Percentiles rank a stretch among this genome's conserved stretches.
Evolutionary conservation across 345 rosid genomes (phyloP).

Genomic region (Populus nigra): DNA sequence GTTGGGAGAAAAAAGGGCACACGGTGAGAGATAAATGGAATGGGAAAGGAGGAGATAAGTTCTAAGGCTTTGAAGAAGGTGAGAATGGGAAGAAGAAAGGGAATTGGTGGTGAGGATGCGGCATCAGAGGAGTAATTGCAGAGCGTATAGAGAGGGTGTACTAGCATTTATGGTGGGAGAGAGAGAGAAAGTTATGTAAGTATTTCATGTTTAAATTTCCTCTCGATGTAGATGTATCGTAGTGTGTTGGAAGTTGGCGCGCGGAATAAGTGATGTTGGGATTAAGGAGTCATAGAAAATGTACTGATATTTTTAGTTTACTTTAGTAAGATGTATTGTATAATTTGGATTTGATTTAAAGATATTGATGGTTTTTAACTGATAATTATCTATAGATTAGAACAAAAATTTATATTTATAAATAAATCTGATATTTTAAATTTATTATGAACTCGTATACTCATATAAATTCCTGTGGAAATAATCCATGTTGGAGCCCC

Average conservation of each 20-base stretch:
- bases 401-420: too few relatives aligned
- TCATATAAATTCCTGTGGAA: too few relatives aligned
- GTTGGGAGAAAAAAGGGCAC: background rate
- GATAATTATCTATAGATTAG: too few relatives aligned
- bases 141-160: slow-evolving; percentile 65
- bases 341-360: too few relatives aligned
- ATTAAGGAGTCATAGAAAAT: too few relatives aligned
- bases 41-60: background rate
- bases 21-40: slow-evolving; percentile 10
- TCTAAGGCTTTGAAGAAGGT: slow-evolving; percentile 20
- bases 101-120: slow-evolving; percentile 38
- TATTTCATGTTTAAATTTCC: slow-evolving; percentile 10
- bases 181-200: background rate
- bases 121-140: slow-evolving; percentile 66
- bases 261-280: too few relatives aligned
- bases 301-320: too few relatives aligned
- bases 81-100: slow-evolving; percentile 29
- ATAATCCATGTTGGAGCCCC: rapidly evolving
- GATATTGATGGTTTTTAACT: too few relatives aligned
- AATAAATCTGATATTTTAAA: too few relatives aligned
- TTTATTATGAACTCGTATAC: too few relatives aligned
- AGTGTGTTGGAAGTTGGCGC: too few relatives aligned
- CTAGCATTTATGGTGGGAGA: slow-evolving; percentile 64
- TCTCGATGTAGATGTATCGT: background rate
- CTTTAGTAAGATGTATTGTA: too few relatives aligned